Percentiles rank a stretch among this genome's conserved stretches.
phyloP scores from a whole-genome alignment of 202 grass and related monocot species.

The Zizania palustris region DNA sequence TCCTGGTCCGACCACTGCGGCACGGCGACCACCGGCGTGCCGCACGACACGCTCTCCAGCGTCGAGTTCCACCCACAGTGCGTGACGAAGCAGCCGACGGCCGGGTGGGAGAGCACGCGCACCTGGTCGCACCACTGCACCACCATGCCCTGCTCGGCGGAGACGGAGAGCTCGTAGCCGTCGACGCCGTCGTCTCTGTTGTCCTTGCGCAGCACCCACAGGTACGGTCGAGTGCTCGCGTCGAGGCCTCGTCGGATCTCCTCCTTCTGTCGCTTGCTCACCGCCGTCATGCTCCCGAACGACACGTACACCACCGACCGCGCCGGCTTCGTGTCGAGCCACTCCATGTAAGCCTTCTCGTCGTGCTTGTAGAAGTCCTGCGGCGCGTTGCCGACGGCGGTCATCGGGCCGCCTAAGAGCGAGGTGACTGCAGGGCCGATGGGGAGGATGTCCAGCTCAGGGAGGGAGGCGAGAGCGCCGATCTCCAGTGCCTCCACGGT shows the following conservation, averaged over 20 bases:
- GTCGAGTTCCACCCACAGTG: constrained; percentile 67
- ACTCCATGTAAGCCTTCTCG: constrained; percentile 50
- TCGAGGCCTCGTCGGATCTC: constrained; percentile 51
- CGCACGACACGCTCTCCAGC: constrained; percentile 46
- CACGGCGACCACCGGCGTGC: constrained; percentile 47
- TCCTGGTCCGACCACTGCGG: constrained; percentile 61
- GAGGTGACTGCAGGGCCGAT: constrained; percentile 40
- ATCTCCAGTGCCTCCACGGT: constrained; percentile 55
- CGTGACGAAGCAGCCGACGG: constrained; percentile 61
- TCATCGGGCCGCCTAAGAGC: background rate
- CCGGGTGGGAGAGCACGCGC: constrained; percentile 46
- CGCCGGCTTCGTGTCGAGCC: constrained; percentile 53
- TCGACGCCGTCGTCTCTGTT: background rate
- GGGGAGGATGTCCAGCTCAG: constrained; percentile 36
- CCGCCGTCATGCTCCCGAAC: constrained; percentile 55
- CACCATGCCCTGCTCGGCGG: constrained; percentile 18
- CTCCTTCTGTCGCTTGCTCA: constrained; percentile 53
- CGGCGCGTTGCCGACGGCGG: background rate
- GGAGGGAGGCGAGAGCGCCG: constrained; percentile 24
- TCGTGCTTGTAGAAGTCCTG: constrained; percentile 35
- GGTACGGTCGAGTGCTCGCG: constrained; percentile 43
- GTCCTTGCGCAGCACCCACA: constrained; percentile 55
- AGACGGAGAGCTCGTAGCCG: background rate
- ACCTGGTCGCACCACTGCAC: constrained; percentile 59
- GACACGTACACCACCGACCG: constrained; percentile 74